These are phyloP conservation scores for Suillus decipiens DNA, from an alignment of 768 basidiomycete genomes.

Conservation along the genomic window DNA sequence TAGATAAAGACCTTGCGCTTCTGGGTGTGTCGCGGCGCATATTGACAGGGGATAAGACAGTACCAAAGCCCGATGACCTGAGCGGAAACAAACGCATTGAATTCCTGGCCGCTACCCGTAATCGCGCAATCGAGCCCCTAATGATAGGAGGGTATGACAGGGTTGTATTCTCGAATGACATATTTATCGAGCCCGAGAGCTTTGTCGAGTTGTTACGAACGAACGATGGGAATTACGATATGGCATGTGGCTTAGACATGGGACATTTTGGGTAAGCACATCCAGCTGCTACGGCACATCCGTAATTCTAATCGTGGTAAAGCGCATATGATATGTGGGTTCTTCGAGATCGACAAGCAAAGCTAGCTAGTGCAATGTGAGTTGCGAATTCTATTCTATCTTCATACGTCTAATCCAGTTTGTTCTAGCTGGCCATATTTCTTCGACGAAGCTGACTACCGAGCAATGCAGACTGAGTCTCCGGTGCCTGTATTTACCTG, in stretches of 20 bases:
- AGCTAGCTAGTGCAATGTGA: constrained; percentile 19
- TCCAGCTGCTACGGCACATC: not conserved
- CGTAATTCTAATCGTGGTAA: not conserved
- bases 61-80: constrained; percentile 21
- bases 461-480: constrained; percentile 37
- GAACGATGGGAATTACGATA: constrained; percentile 40
- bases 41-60: constrained; percentile 28
- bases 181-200: constrained; percentile 41
- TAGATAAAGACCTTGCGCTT: constrained; percentile 25
- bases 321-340: constrained; percentile 43
- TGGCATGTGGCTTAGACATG: constrained; percentile 46
- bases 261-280: constrained; percentile 31
- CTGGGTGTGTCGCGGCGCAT: constrained; percentile 32
- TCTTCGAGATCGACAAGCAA: constrained; percentile 36
- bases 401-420: not conserved
- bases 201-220: constrained; percentile 42
- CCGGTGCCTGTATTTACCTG: constrained; percentile 47
- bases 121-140: constrained; percentile 45
- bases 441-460: constrained; percentile 37
- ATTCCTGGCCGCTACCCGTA: constrained; percentile 40
- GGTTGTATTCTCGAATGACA: constrained; percentile 46
- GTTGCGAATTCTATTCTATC: not conserved
- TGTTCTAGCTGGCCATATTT: constrained; percentile 41
- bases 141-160: constrained; percentile 39
- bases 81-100: constrained; percentile 33